phyloP scores from a whole-genome alignment of 2,329 filamentous ascomycete species.

The Sphaerulina musiva region DNA sequence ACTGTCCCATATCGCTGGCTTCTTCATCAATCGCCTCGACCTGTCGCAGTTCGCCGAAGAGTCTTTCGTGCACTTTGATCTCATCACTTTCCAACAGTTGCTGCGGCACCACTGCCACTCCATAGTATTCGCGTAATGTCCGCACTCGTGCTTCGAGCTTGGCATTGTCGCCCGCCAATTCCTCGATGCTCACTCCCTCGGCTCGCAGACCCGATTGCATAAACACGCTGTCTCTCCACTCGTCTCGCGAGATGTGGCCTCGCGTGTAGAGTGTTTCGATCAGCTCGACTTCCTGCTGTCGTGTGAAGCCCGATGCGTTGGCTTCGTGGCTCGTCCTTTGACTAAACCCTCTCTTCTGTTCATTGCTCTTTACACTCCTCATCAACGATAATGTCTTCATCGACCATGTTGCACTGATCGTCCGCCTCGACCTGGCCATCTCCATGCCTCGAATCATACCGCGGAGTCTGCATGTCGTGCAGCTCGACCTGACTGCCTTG shows the following conservation, averaged over 20 bases:
- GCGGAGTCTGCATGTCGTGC: constrained; percentile 14
- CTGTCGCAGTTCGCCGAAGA: constrained; percentile 64
- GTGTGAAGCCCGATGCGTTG: constrained; percentile 7
- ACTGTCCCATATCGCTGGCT: constrained; percentile 37
- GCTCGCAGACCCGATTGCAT: constrained; percentile 13
- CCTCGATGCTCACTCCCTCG: constrained; percentile 1
- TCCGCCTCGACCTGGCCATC: constrained; percentile 7
- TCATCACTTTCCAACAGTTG: constrained; percentile 65
- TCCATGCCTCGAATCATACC: constrained; percentile 13
- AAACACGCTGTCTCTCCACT: constrained; percentile 20
- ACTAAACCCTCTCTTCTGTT: neutral
- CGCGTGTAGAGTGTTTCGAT: constrained; percentile 17
- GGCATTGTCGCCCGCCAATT: constrained; percentile 4
- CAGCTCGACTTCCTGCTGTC: constrained; percentile 16
- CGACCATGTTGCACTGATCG: neutral
- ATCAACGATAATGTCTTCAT: too few species aligned
- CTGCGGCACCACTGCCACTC: constrained; percentile 63
- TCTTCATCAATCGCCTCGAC: constrained; percentile 40
- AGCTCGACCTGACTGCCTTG: constrained; percentile 1
- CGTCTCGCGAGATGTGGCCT: constrained; percentile 17
- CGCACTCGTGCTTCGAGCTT: constrained; percentile 14
- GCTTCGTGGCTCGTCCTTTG: neutral
- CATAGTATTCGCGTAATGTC: constrained; percentile 18
- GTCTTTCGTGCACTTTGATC: constrained; percentile 65
- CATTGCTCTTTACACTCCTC: neutral